Evolutionary conservation across 192 early-diverging fungal species (phyloP), one percentile per base, ranked within the genome.

Genomic region (Dissophora globulifera): DNA sequence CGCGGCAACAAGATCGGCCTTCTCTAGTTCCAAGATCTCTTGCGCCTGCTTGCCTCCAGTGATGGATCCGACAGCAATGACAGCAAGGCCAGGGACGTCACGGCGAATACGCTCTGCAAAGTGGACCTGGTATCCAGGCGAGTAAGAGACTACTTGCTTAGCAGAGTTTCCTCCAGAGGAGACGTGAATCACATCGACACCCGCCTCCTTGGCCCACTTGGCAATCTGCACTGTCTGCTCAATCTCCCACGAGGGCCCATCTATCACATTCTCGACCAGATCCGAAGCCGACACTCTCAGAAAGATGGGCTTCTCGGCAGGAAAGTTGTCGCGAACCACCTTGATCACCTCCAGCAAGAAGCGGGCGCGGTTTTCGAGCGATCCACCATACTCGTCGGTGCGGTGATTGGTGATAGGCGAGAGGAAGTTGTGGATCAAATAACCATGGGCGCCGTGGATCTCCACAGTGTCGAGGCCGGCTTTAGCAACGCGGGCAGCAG

Each of bases 311-410:
- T 55, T 82, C 35, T 58, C 81, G 45, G 58, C 43, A 19, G 31
- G 78, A 26, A 94, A 97, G 40, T 87, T 83, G 19, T 63, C 48
- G 16, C 93, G 89, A 12, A 93, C 82, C 1, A 60, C 78, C 15
- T 79, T 62, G n/a, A 90, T 78, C 5, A 91, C 84, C 69, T 96
- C 94, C 2, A 70, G 32, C 42, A 70, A 20, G 42, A 81, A 50
- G 16, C 58, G 72, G 46, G 50, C 81, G 41, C 96, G 87, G 83
- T 98, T 98, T 62, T 96, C 93, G 29, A 96, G 88, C 3, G 89
- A 90, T 0, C 97, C 96, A 32, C 96, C 97, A 63, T 96, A 99
- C 50, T 91, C 54, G 67, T 99, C 97, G 1, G 94, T 95, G 49
- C 97, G 88, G 23, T 86, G 53, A 78, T 99, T 98, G 52, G 89